Evolutionary conservation across 805 yeast species (phyloP), one percentile per base, ranked within the genome.

Genomic region (Kodamaea jinghongensis): DNA sequence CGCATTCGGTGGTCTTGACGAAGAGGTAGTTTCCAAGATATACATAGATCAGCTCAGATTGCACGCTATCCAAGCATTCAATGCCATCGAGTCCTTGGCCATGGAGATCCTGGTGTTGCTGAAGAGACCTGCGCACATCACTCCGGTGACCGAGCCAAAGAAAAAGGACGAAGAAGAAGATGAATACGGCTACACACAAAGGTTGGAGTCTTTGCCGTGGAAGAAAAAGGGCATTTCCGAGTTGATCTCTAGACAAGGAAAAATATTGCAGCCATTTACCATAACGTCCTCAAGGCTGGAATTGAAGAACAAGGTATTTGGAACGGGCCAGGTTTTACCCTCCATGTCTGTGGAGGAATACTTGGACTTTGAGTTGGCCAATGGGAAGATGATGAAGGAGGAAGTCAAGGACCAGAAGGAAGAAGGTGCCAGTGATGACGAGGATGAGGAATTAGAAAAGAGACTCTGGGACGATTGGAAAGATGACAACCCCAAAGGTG

Each of bases 261-360:
- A 83, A 57, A 83, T 91, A 4, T 60, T 86, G 23, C 76, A 84
- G 50, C 97, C 97, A 8, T 93, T 91, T 60, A 85, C 91, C 0
- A 72, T 91, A 12, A 78, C 82, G 7, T 49, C 56, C 1, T 63
- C 72, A 31, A 73, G 78, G 43, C 78, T 78, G 27, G 77, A 81
- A 33, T 48, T 87, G 12, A 68, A 73, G 42, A 65, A 71, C 23
- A 77, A 81, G 51, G 96, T 90, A 0, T 79, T 77, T 50, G 96
- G 97, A 1, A 87, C 95, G 2, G 99, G 97, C 1, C 97, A 93
- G 61, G 79, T 75, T 17, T 70, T 91, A 20, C 99, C 99, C 2
- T 87, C 97, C 0, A 87, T 93, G 93, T 71, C 96, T 0, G 89
- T 93, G 0, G 99, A 93, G 48, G 97, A 93, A 51, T 82, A 85